Percentiles rank a stretch among this genome's conserved stretches.
phyloP scores from a whole-genome alignment of 495 filamentous ascomycete species.

The Hypoxylon rickii region DNA sequence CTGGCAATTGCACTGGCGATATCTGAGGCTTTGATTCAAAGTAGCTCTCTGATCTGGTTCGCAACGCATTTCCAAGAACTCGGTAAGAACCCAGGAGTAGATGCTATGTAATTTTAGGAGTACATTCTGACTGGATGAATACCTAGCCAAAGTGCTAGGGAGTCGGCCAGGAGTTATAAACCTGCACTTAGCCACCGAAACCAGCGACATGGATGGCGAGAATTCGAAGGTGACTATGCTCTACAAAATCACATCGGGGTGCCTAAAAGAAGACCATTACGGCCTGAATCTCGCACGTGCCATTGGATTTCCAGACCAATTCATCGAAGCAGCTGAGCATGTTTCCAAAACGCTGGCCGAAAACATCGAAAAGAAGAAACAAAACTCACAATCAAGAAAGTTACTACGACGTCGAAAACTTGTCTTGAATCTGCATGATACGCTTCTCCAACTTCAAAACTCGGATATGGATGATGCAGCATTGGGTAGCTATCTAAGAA shows the following conservation, averaged over 20 bases:
- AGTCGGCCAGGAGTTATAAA: constrained; percentile 77
- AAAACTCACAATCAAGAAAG: constrained; percentile 60
- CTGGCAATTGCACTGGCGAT: constrained; percentile 87
- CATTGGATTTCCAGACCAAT: constrained; percentile 68
- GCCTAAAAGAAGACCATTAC: constrained; percentile 74
- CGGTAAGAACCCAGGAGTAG: constrained; percentile 35
- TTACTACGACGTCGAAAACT: constrained; percentile 69
- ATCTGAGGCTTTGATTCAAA: constrained; percentile 82
- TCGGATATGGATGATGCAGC: constrained; percentile 69
- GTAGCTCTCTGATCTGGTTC: constrained; percentile 81
- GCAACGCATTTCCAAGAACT: constrained; percentile 90
- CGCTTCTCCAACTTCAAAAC: constrained; percentile 69
- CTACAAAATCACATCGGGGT: constrained; percentile 76
- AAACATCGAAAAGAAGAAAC: constrained; percentile 53
- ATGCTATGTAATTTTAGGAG: too few relatives aligned
- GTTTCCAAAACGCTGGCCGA: constrained; percentile 65
- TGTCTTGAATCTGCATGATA: constrained; percentile 73
- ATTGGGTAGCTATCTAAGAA: constrained; percentile 66
- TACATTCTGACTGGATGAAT: constrained; percentile 4
- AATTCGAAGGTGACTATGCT: constrained; percentile 73
- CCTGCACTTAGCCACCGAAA: constrained; percentile 78
- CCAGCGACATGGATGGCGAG: constrained; percentile 49
- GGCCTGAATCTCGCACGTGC: constrained; percentile 76
- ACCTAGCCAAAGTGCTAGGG: constrained; percentile 67
- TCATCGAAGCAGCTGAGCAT: constrained; percentile 68